These are phyloP conservation scores for thale cress (Arabidopsis thaliana) DNA, from an alignment of 345 rosid species.

Conservation along the genomic window TAIR10.1 NC_003074.8:17012501-17013000, in stretches of 20 bases:
- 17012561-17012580: slow-evolving; percentile 26
- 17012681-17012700: slow-evolving; percentile 44
- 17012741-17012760: background rate
- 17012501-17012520: slow-evolving; percentile 15
- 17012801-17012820: slow-evolving; percentile 17
- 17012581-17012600: background rate
- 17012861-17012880: background rate
- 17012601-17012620: slow-evolving; percentile 19
- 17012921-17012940: background rate
- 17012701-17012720: slow-evolving; percentile 30
- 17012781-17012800: slow-evolving; percentile 37
- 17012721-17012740: slow-evolving; percentile 19
- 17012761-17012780: slow-evolving; percentile 36
- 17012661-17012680: slow-evolving; percentile 36
- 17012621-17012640: background rate
- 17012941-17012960: slow-evolving; percentile 4
- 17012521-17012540: slow-evolving; percentile 33
- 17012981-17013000: background rate
- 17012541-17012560: slow-evolving; percentile 41
- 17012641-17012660: slow-evolving; percentile 23
- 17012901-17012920: background rate
- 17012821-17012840: slow-evolving; percentile 46
- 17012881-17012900: slow-evolving; percentile 16
- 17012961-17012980: slow-evolving; percentile 11
- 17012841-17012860: slow-evolving; percentile 25